A percentile compares a stretch with the other conserved stretches of the same genome.
Evolutionary conservation across 139 green algal species (phyloP).

Genomic region (Chlorella sp.): DNA sequence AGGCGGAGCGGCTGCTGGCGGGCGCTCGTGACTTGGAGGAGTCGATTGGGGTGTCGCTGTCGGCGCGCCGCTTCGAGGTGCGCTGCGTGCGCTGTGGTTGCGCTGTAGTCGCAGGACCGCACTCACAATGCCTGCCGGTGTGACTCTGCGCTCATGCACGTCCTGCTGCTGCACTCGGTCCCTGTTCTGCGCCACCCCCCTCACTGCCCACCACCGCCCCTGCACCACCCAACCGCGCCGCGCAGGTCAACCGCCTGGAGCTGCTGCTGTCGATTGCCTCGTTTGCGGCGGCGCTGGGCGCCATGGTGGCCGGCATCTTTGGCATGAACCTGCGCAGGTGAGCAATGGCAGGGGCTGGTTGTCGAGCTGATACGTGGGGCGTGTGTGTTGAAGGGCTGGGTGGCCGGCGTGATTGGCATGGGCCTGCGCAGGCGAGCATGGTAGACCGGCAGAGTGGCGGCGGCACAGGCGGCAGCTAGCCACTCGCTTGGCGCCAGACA

Average conservation of each 20-base stretch:
- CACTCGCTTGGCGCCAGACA: too few species aligned
- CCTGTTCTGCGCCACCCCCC: not conserved
- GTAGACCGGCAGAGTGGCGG: too few species aligned
- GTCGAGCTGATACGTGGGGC: too few species aligned
- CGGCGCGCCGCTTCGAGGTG: constrained; percentile 80
- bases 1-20: constrained; percentile 80
- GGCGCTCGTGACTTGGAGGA: constrained; percentile 93
- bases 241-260: constrained; percentile 91
- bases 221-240: too few species aligned
- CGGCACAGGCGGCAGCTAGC: too few species aligned
- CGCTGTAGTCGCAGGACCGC: too few species aligned
- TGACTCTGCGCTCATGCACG: too few species aligned
- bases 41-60: constrained; percentile 89
- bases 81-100: not conserved
- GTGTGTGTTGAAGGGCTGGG: not conserved
- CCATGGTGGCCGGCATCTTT: constrained; percentile 92
- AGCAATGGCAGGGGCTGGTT: too few species aligned
- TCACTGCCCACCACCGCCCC: not conserved
- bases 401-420: not conserved
- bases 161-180: not conserved
- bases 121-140: too few species aligned
- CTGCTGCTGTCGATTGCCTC: constrained; percentile 89
- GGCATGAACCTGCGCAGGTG: constrained; percentile 60
- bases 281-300: constrained; percentile 90
- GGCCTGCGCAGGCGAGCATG: not conserved